phyloP scores from a whole-genome alignment of 1,284 basidiomycete genomes.

The Sporisorium sorghi region DNA sequence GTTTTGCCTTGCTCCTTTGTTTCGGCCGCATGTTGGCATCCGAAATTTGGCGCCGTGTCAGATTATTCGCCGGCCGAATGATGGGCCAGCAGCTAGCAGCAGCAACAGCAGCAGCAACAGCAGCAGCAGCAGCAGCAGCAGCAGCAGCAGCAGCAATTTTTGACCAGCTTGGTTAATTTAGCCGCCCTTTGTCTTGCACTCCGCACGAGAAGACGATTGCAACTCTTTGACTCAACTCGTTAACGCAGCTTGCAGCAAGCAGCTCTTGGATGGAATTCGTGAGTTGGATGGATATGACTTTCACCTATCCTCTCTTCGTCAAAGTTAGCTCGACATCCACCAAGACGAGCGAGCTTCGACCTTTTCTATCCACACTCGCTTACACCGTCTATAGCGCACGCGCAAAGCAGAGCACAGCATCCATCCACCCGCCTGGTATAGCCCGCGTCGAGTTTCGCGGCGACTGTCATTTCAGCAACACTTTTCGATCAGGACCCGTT shows the following conservation, averaged over 20 bases:
- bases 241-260: too few relatives aligned
- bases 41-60: not conserved
- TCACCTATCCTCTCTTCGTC: constrained; percentile 1
- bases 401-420: not conserved
- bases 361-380: not conserved
- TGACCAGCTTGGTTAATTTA: not conserved
- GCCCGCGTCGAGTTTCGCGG: constrained; percentile 7
- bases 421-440: not conserved
- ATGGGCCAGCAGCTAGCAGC: too few relatives aligned
- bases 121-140: too few relatives aligned
- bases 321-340: constrained; percentile 7
- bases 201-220: constrained; percentile 12
- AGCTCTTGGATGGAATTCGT: not conserved
- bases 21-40: not conserved
- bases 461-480: not conserved
- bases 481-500: not conserved
- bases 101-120: too few relatives aligned
- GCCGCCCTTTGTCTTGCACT: constrained; percentile 4
- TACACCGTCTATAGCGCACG: not conserved
- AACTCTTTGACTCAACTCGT: too few relatives aligned
- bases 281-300: not conserved
- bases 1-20: too few relatives aligned
- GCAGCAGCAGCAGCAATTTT: constrained; percentile 2
- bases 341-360: not conserved
- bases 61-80: constrained; percentile 12